Evolutionary conservation across 768 basidiomycete species (phyloP).

Genomic region (Boletus sp.): DNA sequence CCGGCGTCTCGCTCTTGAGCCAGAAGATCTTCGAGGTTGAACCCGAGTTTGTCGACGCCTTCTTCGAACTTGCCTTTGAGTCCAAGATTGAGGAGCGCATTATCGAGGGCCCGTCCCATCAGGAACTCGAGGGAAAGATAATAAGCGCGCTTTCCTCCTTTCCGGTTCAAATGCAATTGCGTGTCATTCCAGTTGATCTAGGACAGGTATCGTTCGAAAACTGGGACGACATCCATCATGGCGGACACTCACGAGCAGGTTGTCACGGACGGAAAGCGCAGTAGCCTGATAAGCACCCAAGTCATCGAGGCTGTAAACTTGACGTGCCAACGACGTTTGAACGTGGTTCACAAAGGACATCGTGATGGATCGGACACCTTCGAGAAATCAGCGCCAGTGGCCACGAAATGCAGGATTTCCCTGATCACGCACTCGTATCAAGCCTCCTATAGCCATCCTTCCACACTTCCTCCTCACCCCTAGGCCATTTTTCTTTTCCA

Average conservation of each 20-base stretch:
- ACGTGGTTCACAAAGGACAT: slow-evolving; percentile 80
- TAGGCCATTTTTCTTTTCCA: slow-evolving; percentile 85
- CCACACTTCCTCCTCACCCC: slow-evolving; percentile 76
- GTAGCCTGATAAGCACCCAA: slow-evolving; percentile 91
- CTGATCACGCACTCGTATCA: slow-evolving; percentile 46
- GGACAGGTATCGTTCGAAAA: background rate
- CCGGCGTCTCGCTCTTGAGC: slow-evolving; percentile 92
- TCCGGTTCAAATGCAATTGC: slow-evolving; percentile 73
- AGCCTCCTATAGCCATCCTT: slow-evolving; percentile 57
- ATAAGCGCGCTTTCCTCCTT: slow-evolving; percentile 86
- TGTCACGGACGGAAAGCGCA: slow-evolving; percentile 84
- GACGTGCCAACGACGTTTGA: slow-evolving; percentile 86
- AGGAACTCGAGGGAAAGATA: slow-evolving; percentile 95
- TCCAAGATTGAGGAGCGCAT: slow-evolving; percentile 84
- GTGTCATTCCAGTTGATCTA: slow-evolving; percentile 87
- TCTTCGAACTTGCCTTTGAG: slow-evolving; percentile 73
- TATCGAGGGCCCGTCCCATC: slow-evolving; percentile 79
- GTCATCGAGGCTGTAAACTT: slow-evolving; percentile 85
- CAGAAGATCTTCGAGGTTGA: slow-evolving; percentile 83
- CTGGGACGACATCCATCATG: background rate
- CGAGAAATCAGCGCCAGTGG: slow-evolving; percentile 1
- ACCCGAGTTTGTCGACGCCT: slow-evolving; percentile 77
- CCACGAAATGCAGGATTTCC: slow-evolving; percentile 1
- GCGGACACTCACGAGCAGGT: slow-evolving; percentile 61
- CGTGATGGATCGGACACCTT: slow-evolving; percentile 63